phyloP scores from a whole-genome alignment of 208 protist species.

The Leishmania guyanensis region DNA sequence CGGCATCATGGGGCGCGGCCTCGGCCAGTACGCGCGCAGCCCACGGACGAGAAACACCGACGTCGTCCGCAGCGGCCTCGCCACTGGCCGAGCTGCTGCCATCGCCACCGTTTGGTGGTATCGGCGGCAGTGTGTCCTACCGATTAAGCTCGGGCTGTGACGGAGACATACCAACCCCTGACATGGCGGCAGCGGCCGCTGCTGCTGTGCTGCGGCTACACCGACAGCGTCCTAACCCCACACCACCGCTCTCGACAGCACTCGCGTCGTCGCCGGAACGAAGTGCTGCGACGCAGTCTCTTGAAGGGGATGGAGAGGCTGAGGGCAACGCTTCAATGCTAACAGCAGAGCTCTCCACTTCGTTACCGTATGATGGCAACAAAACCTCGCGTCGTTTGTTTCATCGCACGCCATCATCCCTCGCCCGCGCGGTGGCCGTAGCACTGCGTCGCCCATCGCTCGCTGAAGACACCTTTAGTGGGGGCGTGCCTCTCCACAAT shows the following conservation, averaged over 20 bases:
- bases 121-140: not conserved
- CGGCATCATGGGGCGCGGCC: not conserved
- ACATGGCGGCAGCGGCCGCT: constrained; percentile 9
- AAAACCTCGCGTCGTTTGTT: not conserved
- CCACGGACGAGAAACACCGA: not conserved
- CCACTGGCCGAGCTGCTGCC: not conserved
- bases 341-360: not conserved
- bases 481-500: constrained; percentile 10
- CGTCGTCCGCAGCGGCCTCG: not conserved
- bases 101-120: not conserved
- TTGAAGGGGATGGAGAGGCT: not conserved
- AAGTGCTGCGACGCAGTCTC: not conserved
- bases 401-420: constrained; percentile 10
- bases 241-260: not conserved
- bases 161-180: not conserved
- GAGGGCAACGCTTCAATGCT: not conserved
- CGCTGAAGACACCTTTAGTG: not conserved
- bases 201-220: constrained; percentile 9
- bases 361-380: not conserved
- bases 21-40: no score
- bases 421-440: constrained; percentile 5
- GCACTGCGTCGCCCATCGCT: not conserved
- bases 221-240: not conserved
- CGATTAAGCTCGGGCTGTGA: not conserved
- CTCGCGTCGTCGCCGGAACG: not conserved